Base-by-base conservation (phyloP, 148 eudicot genomes). In the Silene conica region DNA sequence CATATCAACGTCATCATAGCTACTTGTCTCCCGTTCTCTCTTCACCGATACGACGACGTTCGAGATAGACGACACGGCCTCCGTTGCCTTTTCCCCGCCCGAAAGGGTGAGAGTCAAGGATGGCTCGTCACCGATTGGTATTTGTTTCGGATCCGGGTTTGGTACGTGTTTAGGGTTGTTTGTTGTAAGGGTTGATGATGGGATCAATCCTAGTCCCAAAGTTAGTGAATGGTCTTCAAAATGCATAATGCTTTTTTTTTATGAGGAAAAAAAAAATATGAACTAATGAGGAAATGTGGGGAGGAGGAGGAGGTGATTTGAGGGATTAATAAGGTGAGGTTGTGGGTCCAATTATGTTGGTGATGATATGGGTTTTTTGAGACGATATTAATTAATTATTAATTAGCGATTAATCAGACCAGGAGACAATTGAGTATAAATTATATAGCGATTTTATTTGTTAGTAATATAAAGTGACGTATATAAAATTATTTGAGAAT, bases 51-150 rank as follows among this genome's bases (percentile, higher is more conserved):
- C 80, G 6, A 25, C 45, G 2, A 50, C 74, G 73, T 80, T 76
- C 8, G 83, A 76, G 19, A 72, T 57, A 18, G 83, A 80, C 16
- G 83, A 72, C 0, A 76, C 22, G 2, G 22, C 67, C 4, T 23
- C 58, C 22, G 21, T 25, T 8, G 65, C 45, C 20, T 22, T 61
- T 18, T 11, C 45, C 48, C 63, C 80, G 8, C 83, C 80, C 0
- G 66, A 76, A 5, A 87, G 77, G 63, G 81, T 84, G 15, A 89
- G 80, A 19, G 90, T 85, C 46, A 89, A 75, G 7, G 84, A 82
- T 26, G 81, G 70, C 34, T 72, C 81, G 9, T 68, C 71, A 46
- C 68, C 12, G 48, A 16, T 71, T 73, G n/a, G 8, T 15, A 7
- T 20, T 3, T 13, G 19, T 70, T 65, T 50, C 31, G 54, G 52